Percentiles rank a stretch among this genome's conserved stretches.
These are phyloP conservation scores for Dothiorella sarmentorum DNA, from an alignment of 2,329 filamentous ascomycete genomes.

Conservation along the genomic window DNA sequence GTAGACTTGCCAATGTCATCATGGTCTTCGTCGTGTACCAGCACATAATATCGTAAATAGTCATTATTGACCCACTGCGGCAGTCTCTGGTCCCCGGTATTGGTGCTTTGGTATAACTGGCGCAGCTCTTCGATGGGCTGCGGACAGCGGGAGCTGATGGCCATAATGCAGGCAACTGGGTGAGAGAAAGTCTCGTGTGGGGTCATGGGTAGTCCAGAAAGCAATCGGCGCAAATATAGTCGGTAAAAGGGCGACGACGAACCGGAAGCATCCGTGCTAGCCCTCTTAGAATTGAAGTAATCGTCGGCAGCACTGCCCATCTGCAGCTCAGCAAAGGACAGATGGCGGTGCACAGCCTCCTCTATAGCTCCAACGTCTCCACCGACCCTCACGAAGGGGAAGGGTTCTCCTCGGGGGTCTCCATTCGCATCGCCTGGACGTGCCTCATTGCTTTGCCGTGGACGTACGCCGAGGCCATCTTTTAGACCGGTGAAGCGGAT, in stretches of 20 bases:
- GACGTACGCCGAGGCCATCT: constrained; percentile 44
- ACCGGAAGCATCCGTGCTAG: constrained; percentile 26
- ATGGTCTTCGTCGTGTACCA: constrained; percentile 93
- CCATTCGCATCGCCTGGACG: constrained; percentile 26
- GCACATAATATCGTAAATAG: constrained; percentile 90
- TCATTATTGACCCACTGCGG: constrained; percentile 88
- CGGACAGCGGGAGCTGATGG: constrained; percentile 84
- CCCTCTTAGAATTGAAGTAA: constrained; percentile 42
- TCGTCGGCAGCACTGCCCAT: constrained; percentile 30
- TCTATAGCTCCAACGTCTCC: constrained; percentile 68
- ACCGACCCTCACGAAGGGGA: constrained; percentile 41
- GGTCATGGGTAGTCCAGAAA: constrained; percentile 74
- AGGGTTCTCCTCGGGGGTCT: constrained; percentile 1
- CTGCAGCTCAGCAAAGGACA: constrained; percentile 68
- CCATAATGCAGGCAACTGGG: constrained; percentile 90
- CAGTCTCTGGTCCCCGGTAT: constrained; percentile 66
- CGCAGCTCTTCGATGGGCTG: constrained; percentile 83
- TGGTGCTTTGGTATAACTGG: constrained; percentile 80
- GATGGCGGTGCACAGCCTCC: constrained; percentile 72
- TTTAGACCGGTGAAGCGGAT: constrained; percentile 78
- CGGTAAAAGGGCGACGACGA: constrained; percentile 73
- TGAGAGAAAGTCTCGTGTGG: constrained; percentile 93
- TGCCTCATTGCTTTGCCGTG: constrained; percentile 39
- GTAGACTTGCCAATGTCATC: constrained; percentile 91
- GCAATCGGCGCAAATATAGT: constrained; percentile 75